Evolutionary conservation across 331 rosid genomes (phyloP), one percentile per base, ranked within the genome.

Genomic region (Spiraea crenata): DNA sequence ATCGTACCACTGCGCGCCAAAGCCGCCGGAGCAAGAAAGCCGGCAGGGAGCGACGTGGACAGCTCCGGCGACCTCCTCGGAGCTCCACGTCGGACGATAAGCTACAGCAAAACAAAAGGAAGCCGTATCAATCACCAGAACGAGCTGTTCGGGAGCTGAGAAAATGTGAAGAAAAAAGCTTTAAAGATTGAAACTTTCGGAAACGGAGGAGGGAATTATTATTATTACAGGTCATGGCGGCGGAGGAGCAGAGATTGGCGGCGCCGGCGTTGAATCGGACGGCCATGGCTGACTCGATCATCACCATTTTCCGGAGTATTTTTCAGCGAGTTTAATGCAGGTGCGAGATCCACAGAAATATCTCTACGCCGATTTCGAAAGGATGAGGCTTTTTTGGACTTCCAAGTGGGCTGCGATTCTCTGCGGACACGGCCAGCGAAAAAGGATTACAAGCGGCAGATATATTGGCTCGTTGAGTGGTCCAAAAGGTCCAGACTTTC

Each of bases 221-320:
- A 55, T 25, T 25, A 42, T 81, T 76, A 89, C 96, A 57, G 9
- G 72, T 58, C 37, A 56, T 4, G 37, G 77, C 69, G 67, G 86
- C 48, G 84, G 86, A 79, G 73, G 74, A 64, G 78, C 85, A 79
- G 79, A 76, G 46, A 61, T 79, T 75, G 19, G 85, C 71, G 19
- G 85, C 71, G 16, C 77, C 79, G 83, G 84, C 76, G 79, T 83
- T 63, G 82, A 89, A 73, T 5, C 88, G 83, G 6, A 84, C 74
- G 87, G 89, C 82, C 82, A 86, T 85, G 75, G 88, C 82, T 55
- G 92, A 82, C 54, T 92, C 89, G 62, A 85, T 73, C 74, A 85
- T 77, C 78, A 70, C 84, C 88, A 55, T 51, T 56, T 54, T 41
- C 41, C 12, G 37, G 37, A 10, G 12, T 9, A 48, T 9, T 34